Conservation (phyloP, 1,284 basidiomycete genomes). For the Dichomitus squalens region DNA sequence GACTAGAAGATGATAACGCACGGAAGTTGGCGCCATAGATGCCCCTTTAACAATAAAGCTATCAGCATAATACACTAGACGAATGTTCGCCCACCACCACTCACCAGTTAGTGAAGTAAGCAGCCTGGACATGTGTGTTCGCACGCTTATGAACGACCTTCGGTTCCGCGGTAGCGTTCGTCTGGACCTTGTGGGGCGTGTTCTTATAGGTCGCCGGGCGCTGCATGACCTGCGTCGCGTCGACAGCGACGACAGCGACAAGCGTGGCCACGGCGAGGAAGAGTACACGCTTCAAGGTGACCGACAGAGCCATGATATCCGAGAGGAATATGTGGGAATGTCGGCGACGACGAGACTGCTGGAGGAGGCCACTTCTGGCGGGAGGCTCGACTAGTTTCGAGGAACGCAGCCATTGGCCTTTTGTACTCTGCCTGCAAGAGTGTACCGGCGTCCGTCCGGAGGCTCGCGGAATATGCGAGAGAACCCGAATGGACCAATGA, state of each 20-base stretch:
- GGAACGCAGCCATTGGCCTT: background rate
- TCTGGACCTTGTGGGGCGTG: constrained; percentile 39
- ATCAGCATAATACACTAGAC: constrained; percentile 7
- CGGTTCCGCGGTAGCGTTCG: constrained; percentile 40
- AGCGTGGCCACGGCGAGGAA: constrained; percentile 24
- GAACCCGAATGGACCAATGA: background rate
- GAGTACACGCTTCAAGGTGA: constrained; percentile 23
- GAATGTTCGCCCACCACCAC: constrained; percentile 1
- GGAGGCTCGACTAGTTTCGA: constrained; percentile 1
- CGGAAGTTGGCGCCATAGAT: constrained; percentile 85
- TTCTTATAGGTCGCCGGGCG: constrained; percentile 52
- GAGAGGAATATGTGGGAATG: background rate
- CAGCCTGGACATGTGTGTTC: constrained; percentile 53
- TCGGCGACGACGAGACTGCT: background rate
- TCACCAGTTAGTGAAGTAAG: constrained; percentile 71
- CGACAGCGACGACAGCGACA: constrained; percentile 29
- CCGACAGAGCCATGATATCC: constrained; percentile 25
- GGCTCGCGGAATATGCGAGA: background rate
- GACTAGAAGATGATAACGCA: constrained; percentile 36
- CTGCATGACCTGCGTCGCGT: constrained; percentile 59
- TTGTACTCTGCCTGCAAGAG: background rate
- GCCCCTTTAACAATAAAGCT: constrained; percentile 49
- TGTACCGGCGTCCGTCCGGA: background rate
- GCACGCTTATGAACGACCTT: constrained; percentile 50
- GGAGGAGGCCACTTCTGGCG: constrained; percentile 5